Conservation (phyloP, 2,329 filamentous ascomycete species). For the Macrophomina pseudophaseolina region DNA sequence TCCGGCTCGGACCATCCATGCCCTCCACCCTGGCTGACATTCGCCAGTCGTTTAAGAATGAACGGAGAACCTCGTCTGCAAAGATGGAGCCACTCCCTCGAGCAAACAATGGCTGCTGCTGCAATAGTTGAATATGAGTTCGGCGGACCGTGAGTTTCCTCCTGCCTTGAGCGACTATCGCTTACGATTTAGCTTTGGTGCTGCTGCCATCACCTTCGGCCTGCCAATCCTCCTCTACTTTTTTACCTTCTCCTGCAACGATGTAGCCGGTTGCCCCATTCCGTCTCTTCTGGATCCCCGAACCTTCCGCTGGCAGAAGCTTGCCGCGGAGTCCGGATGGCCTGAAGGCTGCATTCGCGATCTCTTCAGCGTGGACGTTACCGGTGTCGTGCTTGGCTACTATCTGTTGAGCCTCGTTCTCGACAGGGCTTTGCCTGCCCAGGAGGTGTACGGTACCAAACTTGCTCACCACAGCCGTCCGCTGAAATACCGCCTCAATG, state of each 20-base stretch:
- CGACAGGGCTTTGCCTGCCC: conserved; percentile 78
- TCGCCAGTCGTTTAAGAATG: neutral
- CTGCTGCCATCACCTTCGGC: conserved; percentile 72
- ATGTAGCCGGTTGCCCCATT: conserved; percentile 86
- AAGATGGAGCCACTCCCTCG: neutral
- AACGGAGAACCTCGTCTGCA: neutral
- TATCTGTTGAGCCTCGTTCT: conserved; percentile 77
- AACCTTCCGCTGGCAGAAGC: conserved; percentile 69
- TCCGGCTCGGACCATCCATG: neutral
- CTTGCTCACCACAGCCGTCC: conserved; percentile 69
- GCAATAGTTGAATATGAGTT: conserved; percentile 44
- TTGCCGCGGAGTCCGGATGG: conserved; percentile 85
- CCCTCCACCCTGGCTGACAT: neutral
- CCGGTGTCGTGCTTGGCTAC: conserved; percentile 73
- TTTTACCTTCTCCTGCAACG: conserved; percentile 87
- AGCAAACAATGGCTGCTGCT: neutral
- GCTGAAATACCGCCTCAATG: conserved; percentile 77
- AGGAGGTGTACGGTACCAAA: conserved; percentile 71
- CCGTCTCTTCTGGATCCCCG: conserved; percentile 77
- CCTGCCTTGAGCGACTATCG: conserved; percentile 16
- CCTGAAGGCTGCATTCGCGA: conserved; percentile 67
- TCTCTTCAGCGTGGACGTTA: conserved; percentile 71
- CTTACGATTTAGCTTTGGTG: neutral
- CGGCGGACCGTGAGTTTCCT: conserved; percentile 44
- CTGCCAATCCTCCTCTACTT: conserved; percentile 80